These are phyloP conservation scores for Termitomyces sp. DNA, from an alignment of 768 basidiomycete species.

Conservation along the genomic window DNA sequence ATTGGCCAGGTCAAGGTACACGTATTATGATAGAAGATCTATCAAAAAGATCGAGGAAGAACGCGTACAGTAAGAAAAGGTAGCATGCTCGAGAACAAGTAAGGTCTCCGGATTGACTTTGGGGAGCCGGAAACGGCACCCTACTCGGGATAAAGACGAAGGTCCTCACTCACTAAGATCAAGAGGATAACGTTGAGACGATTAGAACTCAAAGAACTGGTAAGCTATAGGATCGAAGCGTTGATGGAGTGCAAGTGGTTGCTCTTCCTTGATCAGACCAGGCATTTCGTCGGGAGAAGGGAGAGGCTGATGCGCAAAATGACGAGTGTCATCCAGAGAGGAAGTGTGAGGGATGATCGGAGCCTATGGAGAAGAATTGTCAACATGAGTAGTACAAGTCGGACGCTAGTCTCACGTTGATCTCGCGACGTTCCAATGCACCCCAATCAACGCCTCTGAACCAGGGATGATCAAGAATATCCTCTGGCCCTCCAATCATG, in stretches of 20 bases:
- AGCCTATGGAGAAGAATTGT: slow-evolving; percentile 42
- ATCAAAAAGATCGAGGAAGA: neutral
- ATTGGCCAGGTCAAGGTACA: neutral
- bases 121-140: too few species aligned
- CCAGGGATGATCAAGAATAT: slow-evolving; percentile 90
- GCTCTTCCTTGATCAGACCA: slow-evolving; percentile 64
- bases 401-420: slow-evolving; percentile 49
- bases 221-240: slow-evolving; percentile 63
- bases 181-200: neutral
- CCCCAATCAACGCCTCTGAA: slow-evolving; percentile 95
- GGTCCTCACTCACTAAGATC: neutral
- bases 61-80: neutral
- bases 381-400: neutral
- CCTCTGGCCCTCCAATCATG: slow-evolving; percentile 86
- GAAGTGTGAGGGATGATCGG: slow-evolving; percentile 82
- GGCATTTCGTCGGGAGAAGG: slow-evolving; percentile 76
- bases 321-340: slow-evolving; percentile 77
- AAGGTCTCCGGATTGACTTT: too few species aligned
- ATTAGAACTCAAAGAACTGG: slow-evolving; percentile 74
- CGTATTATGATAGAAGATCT: slow-evolving; percentile 3
- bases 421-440: slow-evolving; percentile 79
- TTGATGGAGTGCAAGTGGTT: slow-evolving; percentile 49
- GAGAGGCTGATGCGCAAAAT: slow-evolving; percentile 78
- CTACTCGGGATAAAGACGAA: slow-evolving; percentile 7
- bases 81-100: slow-evolving; percentile 6